Evolutionary conservation across 352 stramenopile species (phyloP), one percentile per base, ranked within the genome.

Genomic region (Phytophthora palmivora): DNA sequence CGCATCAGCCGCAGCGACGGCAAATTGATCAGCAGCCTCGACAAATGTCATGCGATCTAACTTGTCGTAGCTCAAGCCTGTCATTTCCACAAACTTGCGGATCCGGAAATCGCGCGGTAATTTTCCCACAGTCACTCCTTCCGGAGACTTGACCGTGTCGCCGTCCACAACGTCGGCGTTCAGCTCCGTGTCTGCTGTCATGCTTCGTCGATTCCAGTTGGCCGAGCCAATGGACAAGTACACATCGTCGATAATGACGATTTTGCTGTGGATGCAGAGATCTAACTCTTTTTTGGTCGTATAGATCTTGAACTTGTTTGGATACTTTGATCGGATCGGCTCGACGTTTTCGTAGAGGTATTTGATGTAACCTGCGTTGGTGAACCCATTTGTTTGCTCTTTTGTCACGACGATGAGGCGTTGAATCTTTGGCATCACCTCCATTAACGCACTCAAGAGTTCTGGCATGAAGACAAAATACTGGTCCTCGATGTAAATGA

Each of bases 31-130:
- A 19, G 36, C 80, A 58, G 78, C 67, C 43, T 84, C 74, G 2
- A 84, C 14, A 28, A 88, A 78, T n/a, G 44, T 78, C 65, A 89
- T 73, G 16, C 58, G 70, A 7, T 79, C 38, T 15, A 91, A 54
- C 18, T 80, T 67, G 6, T 66, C 46, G 62, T 81, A 76, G 8
- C 49, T 70, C n/a, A 78, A 62, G 6, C 76, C 70, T 12, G 72
- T 83, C 41, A 86, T 73, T 60, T 91, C 82, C 19, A 58, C 51
- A 47, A 91, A 89, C 64, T 89, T 89, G 19, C 68, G 68, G 18
- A 88, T 69, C 1, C 81, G 81, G 45, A 75, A 90, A 42, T 85
- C 61, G 1, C 75, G 78, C 28, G 78, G 74, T 8, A 85, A 47
- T 38, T 67, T 63, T 3, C 48, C 62, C 1, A 83, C 74, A 3